These are phyloP conservation scores for Avicennia marina DNA, from an alignment of 257 asterid genomes.

Conservation along the genomic window DNA sequence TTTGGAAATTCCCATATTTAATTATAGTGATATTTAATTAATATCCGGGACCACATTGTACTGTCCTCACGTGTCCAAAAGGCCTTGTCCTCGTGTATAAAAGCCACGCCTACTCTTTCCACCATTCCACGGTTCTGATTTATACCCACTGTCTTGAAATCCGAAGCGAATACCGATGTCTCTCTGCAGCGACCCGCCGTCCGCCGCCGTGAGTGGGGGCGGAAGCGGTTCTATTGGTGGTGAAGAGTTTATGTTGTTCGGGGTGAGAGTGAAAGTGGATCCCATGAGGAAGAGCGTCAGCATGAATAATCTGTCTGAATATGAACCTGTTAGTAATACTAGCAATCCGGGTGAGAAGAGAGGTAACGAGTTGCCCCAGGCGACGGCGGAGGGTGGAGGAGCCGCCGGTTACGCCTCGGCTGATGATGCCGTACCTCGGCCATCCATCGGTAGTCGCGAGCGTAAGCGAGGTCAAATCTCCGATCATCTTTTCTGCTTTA, in stretches of 20 bases:
- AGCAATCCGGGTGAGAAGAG: conserved; percentile 1
- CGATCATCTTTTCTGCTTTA: neutral
- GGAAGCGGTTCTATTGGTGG: conserved; percentile 7
- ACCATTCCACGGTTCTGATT: no score
- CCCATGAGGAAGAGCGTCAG: conserved; percentile 91
- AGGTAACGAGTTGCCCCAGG: conserved; percentile 28
- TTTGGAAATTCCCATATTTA: no score
- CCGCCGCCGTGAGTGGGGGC: conserved; percentile 29
- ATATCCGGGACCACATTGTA: no score
- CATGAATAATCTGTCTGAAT: conserved; percentile 73
- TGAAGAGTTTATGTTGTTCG: conserved; percentile 73
- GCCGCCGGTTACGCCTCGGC: conserved; percentile 70
- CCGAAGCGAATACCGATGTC: no score
- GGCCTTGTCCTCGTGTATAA: no score
- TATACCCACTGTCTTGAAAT: no score
- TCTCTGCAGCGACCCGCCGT: conserved; percentile 27
- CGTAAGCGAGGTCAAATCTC: conserved; percentile 88
- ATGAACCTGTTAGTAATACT: conserved; percentile 32
- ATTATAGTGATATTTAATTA: no score
- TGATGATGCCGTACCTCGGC: conserved; percentile 56
- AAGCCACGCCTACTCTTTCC: no score
- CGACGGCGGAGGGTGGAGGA: conserved; percentile 24
- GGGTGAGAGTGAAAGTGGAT: conserved; percentile 76
- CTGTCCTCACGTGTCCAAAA: no score
- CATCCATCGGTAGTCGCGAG: conserved; percentile 53